Conservation (phyloP, 1,284 basidiomycete genomes). For the Abortiporus biennis region DNA sequence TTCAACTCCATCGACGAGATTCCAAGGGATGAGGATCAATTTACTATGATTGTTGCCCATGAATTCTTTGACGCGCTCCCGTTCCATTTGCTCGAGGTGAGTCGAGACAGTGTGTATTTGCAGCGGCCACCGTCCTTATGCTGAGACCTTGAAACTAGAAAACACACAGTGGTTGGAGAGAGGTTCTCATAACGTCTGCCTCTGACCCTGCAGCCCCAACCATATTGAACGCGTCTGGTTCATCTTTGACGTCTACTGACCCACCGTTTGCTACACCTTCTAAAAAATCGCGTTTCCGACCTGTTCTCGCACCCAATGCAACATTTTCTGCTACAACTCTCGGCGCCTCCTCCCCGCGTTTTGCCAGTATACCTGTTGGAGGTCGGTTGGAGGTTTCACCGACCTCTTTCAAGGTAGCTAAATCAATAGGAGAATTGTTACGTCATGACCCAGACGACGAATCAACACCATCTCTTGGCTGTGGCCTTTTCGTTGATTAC, state of each 20-base stretch:
- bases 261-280: too few relatives aligned
- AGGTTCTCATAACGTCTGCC: slow-evolving; percentile 68
- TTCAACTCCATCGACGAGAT: slow-evolving; percentile 72
- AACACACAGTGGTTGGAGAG: slow-evolving; percentile 79
- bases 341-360: slow-evolving; percentile 66
- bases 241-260: slow-evolving; percentile 11
- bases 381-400: slow-evolving; percentile 77
- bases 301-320: slow-evolving; percentile 61
- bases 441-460: slow-evolving; percentile 16
- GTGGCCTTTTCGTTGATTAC: slow-evolving; percentile 88
- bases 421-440: slow-evolving; percentile 61
- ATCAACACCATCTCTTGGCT: slow-evolving; percentile 45
- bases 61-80: slow-evolving; percentile 99
- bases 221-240: slow-evolving; percentile 17
- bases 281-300: slow-evolving; percentile 57
- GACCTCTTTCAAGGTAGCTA: slow-evolving; percentile 61
- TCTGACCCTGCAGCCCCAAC: slow-evolving; percentile 23
- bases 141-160: slow-evolving; percentile 39
- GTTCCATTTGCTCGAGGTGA: slow-evolving; percentile 83
- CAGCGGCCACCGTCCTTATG: background rate
- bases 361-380: slow-evolving; percentile 58
- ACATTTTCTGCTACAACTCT: slow-evolving; percentile 65
- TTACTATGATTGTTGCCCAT: slow-evolving; percentile 89
- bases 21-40: slow-evolving; percentile 44
- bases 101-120: slow-evolving; percentile 10